Percentiles rank a stretch among this genome's conserved stretches.
These are phyloP conservation scores for Moesziomyces antarcticus DNA, from an alignment of 1,284 basidiomycete genomes.

Conservation along the genomic window DNA sequence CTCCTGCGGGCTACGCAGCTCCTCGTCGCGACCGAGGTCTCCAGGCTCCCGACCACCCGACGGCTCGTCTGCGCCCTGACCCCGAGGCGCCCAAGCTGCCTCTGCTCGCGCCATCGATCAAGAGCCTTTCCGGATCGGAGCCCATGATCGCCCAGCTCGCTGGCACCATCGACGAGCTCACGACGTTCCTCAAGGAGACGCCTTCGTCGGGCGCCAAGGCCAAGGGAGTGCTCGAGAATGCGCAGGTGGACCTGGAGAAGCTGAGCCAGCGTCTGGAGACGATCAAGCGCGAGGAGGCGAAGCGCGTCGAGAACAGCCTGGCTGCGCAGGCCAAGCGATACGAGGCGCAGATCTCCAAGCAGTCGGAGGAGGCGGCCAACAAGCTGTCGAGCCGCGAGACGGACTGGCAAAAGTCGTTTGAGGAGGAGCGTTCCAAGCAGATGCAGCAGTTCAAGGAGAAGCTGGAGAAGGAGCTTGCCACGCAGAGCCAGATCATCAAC, in stretches of 20 bases:
- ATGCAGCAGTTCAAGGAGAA: slow-evolving; percentile 85
- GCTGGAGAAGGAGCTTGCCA: slow-evolving; percentile 84
- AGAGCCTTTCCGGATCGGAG: slow-evolving; percentile 79
- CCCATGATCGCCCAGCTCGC: slow-evolving; percentile 93
- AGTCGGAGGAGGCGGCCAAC: slow-evolving; percentile 84
- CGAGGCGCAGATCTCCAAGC: slow-evolving; percentile 81
- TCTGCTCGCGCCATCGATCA: slow-evolving; percentile 82
- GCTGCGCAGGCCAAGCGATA: slow-evolving; percentile 76
- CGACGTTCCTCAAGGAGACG: slow-evolving; percentile 76
- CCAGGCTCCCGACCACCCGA: slow-evolving; percentile 46
- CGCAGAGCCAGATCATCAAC: slow-evolving; percentile 92
- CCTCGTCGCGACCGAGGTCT: slow-evolving; percentile 56
- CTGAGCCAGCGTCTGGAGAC: slow-evolving; percentile 82
- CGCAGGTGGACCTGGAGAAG: slow-evolving; percentile 81
- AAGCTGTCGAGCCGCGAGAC: slow-evolving; percentile 87
- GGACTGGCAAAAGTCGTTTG: slow-evolving; percentile 84
- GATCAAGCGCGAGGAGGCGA: slow-evolving; percentile 83
- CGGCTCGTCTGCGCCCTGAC: slow-evolving; percentile 55
- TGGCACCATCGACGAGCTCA: slow-evolving; percentile 90
- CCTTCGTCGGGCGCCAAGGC: slow-evolving; percentile 72
- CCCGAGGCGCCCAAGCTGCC: slow-evolving; percentile 70
- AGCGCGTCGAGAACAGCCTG: slow-evolving; percentile 79
- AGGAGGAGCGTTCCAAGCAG: slow-evolving; percentile 81
- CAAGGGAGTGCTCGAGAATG: slow-evolving; percentile 71
- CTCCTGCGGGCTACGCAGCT: slow-evolving; percentile 53